Evolutionary conservation across 179 eudicot species (phyloP), one percentile per base, ranked within the genome.

Genomic region (Silene noctiflora): DNA sequence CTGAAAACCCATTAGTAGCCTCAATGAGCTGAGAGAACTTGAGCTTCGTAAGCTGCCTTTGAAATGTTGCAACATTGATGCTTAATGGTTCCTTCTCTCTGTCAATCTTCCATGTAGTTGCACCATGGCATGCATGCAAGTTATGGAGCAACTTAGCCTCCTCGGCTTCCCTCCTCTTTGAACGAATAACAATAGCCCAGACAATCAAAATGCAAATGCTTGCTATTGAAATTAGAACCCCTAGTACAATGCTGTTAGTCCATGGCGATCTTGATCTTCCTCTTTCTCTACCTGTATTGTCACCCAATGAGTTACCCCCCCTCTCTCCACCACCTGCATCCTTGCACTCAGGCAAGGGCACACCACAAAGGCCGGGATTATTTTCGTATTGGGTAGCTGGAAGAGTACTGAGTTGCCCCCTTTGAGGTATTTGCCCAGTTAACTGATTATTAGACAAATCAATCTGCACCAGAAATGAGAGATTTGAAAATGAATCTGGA

Each of bases 1-100:
- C 94, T 1, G 99, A 93, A 83, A 95, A 95, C 2, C 99, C 99
- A 62, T 95, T 93, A 48, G 99, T 95, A n/a, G 99, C 99, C 77
- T 93, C 97, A 13, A 95, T 92, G 13, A 95, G 77, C 64, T 95
- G 99, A 2, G 99, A 95, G 83, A 95, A 95, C 76, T 91, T 95
- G 24, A 95, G 88, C 81, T 93, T 95, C 72, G 90, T 84, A 3
- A 95, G 84, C 51, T 92, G 96, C 68, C 97, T 82, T 71, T 95
- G 99, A 71, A 95, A 95, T 1, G 99, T 95, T 0, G 99, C 99
- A 3, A 95, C 99, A 63, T 95, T 95, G 63, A 95, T 95, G 87
- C 99, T 95, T 83, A 95, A 67, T 0, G 99, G 97, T 74, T 95
- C 99, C 74, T 84, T 95, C 80, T 95, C 99, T 82, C 89, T 92